phyloP scores from a whole-genome alignment of 805 yeast species.

The Starmera caribaea region DNA sequence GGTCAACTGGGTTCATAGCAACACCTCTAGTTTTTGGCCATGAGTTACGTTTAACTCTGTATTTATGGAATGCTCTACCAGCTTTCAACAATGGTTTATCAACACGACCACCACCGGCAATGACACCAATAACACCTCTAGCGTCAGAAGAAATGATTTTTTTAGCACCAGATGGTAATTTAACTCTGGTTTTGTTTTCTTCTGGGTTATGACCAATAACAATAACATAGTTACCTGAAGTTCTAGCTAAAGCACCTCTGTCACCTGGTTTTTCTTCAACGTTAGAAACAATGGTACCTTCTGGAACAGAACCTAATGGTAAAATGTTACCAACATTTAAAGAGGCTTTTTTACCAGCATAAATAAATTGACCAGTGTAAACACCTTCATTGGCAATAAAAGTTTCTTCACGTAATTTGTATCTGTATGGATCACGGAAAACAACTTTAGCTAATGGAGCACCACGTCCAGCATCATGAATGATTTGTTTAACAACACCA shows the following conservation, averaged over 20 bases:
- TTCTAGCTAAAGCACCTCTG: constrained; percentile 99
- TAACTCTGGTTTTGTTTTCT: constrained; percentile 97
- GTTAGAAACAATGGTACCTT: constrained; percentile 98
- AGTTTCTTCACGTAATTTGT: constrained; percentile 95
- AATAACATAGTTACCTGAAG: constrained; percentile 99
- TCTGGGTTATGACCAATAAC: constrained; percentile 99
- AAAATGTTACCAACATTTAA: constrained; percentile 94
- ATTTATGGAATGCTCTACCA: constrained; percentile 99
- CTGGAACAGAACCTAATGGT: constrained; percentile 96
- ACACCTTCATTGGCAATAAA: constrained; percentile 99
- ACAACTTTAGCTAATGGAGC: constrained; percentile 99
- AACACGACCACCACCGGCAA: constrained; percentile 99
- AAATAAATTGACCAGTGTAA: constrained; percentile 98
- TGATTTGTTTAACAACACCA: constrained; percentile 97
- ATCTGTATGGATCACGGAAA: constrained; percentile 99
- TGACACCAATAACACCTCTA: constrained; percentile 99
- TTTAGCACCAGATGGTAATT: constrained; percentile 99
- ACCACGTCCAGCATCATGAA: constrained; percentile 99
- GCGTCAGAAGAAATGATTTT: constrained; percentile 91
- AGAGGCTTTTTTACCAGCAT: constrained; percentile 98
- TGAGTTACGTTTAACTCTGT: constrained; percentile 98
- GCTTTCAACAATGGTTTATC: constrained; percentile 99
- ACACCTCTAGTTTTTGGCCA: constrained; percentile 99
- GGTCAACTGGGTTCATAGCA: constrained; percentile 99
- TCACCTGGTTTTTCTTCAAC: constrained; percentile 99